Evolutionary conservation across 805 yeast genomes (phyloP), one percentile per base, ranked within the genome.

Genomic region (Monosporozyma yasuniensis): DNA sequence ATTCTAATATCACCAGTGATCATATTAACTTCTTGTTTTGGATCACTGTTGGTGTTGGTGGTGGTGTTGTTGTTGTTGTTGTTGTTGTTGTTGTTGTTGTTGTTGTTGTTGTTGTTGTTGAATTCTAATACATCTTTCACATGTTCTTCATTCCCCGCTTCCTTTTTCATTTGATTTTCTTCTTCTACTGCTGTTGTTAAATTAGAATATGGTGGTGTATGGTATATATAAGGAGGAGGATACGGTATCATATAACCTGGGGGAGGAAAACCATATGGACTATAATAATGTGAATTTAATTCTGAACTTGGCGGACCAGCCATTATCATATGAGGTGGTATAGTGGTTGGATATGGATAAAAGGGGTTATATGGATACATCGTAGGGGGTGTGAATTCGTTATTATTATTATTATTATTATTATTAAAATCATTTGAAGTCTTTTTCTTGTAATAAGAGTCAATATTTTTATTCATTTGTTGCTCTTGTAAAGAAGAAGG

Each of bases 1-100:
- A 64, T 53, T 14, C 58, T 51, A 8, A 64, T 50, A 42, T 61
- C 66, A 4, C 68, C 68, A 21, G 52, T 51, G 38, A 61, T 51
- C 14, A 38, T 44, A 12, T 25, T 25, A 35, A 30, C 14, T 42
- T 42, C 7, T 18, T 39, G 16, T 43, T 47, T 19, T 49, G 49
- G 12, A 25, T 41, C 12, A 7, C 12, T 28, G 32, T 4, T 7
- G 12, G 14, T 28, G 14, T 10, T 7, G 32, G 32, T 28, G 11
- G 32, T 5, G 9, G 32, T 10, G 32, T 7, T 28, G 11, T 4
- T 14, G 9, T 11, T 11, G 8, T 28, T 11, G 32, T 28, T 28
- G 9, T 4, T 10, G 3, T 11, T 5, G 12, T 28, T 11, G 12
- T 28, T 10, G 32, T 14, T 14, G 3, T 11, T n/a, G 35, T 32